A percentile compares a stretch with the other conserved stretches of the same genome.
Conservation (phyloP, 768 basidiomycete species). For the Hericium coralloides region DNA sequence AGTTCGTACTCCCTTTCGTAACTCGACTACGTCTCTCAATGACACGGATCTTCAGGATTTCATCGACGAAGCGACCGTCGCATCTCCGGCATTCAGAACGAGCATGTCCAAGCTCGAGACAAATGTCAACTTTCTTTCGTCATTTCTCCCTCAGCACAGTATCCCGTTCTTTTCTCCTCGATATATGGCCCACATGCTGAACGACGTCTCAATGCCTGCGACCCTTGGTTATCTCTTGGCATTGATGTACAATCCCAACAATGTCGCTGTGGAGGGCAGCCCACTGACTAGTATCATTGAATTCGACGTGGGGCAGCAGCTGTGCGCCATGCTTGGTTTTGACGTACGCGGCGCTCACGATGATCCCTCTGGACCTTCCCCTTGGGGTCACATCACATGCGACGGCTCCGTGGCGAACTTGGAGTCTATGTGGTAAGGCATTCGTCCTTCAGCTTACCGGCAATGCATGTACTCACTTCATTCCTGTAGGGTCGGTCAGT, state of each 20-base stretch:
- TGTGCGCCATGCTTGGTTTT: constrained; percentile 34
- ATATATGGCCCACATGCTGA: constrained; percentile 32
- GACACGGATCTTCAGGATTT: constrained; percentile 13
- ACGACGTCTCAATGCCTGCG: constrained; percentile 24
- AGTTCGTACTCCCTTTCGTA: constrained; percentile 8
- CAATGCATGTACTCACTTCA: not conserved
- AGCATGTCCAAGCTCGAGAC: constrained; percentile 16
- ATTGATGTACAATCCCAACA: constrained; percentile 33
- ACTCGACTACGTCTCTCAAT: too few relatives aligned
- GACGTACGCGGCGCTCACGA: constrained; percentile 5
- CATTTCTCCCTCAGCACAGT: constrained; percentile 21
- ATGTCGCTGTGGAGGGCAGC: constrained; percentile 31
- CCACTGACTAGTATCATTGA: constrained; percentile 33
- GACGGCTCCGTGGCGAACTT: constrained; percentile 38
- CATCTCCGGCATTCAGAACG: constrained; percentile 15
- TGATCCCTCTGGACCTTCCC: constrained; percentile 1
- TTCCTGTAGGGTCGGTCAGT: constrained; percentile 5
- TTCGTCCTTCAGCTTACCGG: not conserved
- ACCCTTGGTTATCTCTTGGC: constrained; percentile 18
- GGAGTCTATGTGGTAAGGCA: constrained; percentile 35
- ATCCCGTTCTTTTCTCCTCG: constrained; percentile 33
- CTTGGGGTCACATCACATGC: constrained; percentile 37
- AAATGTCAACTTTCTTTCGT: constrained; percentile 10
- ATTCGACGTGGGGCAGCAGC: constrained; percentile 28
- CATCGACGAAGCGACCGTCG: constrained; percentile 11